Evolutionary conservation across 257 asterid genomes (phyloP).

Genomic region (Phtheirospermum japonicum): DNA sequence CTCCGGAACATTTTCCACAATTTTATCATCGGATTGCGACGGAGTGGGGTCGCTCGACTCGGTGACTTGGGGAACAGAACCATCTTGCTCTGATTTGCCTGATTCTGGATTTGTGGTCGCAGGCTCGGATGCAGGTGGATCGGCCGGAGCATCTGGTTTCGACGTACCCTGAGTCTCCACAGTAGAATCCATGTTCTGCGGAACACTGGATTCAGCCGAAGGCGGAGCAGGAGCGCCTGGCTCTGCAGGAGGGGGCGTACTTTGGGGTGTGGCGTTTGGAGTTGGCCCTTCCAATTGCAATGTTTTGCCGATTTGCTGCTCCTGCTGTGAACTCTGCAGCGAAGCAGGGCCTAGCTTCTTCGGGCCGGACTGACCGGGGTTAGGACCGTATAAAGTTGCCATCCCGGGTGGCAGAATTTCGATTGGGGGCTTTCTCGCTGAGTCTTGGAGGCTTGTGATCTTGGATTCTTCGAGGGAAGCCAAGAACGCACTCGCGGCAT

Average conservation of each 20-base stretch:
- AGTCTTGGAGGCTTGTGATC: slow-evolving; percentile 88
- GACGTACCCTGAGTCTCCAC: slow-evolving; percentile 10
- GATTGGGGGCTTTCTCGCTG: slow-evolving; percentile 91
- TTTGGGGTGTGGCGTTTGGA: not conserved
- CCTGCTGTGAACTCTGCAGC: slow-evolving; percentile 34
- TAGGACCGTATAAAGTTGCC: slow-evolving; percentile 94
- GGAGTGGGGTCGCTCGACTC: slow-evolving; percentile 31
- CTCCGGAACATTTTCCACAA: slow-evolving; percentile 38
- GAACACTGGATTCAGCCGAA: not conserved
- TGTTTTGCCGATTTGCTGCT: slow-evolving; percentile 42
- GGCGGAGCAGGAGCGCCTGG: not conserved
- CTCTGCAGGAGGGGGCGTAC: not conserved
- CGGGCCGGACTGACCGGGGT: slow-evolving; percentile 78
- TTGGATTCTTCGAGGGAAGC: slow-evolving; percentile 90
- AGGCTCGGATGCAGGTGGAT: slow-evolving; percentile 4
- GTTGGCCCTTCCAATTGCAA: slow-evolving; percentile 54
- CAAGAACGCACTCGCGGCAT: slow-evolving; percentile 90
- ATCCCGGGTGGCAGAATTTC: slow-evolving; percentile 93
- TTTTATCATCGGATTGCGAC: slow-evolving; percentile 25
- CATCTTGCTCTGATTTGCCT: slow-evolving; percentile 29
- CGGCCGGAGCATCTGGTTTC: not conserved
- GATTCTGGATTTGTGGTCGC: slow-evolving; percentile 33
- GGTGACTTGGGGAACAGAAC: slow-evolving; percentile 33
- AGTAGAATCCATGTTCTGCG: slow-evolving; percentile 21
- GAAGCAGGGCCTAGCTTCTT: slow-evolving; percentile 31